Percentiles rank a stretch among this genome's conserved stretches.
These are phyloP conservation scores for Escovopsis sp. DNA, from an alignment of 2,329 filamentous ascomycete genomes.

Conservation along the genomic window DNA sequence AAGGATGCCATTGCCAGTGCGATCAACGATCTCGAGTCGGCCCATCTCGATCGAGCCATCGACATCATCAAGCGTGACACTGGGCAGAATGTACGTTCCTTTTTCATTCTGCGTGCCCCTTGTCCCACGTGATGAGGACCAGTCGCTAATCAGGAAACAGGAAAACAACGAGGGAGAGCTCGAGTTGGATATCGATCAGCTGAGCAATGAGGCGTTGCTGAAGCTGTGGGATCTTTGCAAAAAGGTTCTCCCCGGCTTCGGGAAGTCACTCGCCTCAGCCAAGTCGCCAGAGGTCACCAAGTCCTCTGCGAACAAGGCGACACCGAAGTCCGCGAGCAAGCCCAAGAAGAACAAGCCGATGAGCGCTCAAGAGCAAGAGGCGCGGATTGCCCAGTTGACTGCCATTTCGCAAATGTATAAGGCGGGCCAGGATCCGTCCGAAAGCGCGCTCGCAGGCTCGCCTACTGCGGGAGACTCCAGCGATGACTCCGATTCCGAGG, in stretches of 20 bases:
- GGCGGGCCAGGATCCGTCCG: constrained; percentile 17
- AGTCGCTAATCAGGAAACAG: constrained; percentile 14
- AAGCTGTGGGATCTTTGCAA: constrained; percentile 34
- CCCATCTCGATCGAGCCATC: constrained; percentile 66
- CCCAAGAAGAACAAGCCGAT: constrained; percentile 64
- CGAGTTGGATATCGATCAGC: constrained; percentile 43
- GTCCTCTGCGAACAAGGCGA: constrained; percentile 13
- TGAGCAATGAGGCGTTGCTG: constrained; percentile 38
- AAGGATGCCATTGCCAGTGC: constrained; percentile 84
- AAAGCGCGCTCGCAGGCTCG: constrained; percentile 14
- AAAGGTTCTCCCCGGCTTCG: constrained; percentile 26
- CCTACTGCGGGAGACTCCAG: constrained; percentile 19
- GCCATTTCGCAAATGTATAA: constrained; percentile 32
- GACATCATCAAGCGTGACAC: constrained; percentile 81
- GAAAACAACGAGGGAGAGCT: constrained; percentile 45
- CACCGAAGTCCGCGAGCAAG: constrained; percentile 25
- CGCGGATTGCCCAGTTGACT: constrained; percentile 44
- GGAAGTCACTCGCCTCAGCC: constrained; percentile 16
- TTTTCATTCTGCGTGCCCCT: background rate
- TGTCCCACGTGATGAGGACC: background rate
- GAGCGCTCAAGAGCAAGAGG: constrained; percentile 54
- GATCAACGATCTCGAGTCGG: constrained; percentile 64
- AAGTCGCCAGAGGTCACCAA: constrained; percentile 17
- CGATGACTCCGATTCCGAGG: constrained; percentile 32
- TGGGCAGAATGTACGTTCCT: constrained; percentile 49